Evolutionary conservation across 805 yeast species (phyloP).

Genomic region (Wickerhamomyces queroliae): DNA sequence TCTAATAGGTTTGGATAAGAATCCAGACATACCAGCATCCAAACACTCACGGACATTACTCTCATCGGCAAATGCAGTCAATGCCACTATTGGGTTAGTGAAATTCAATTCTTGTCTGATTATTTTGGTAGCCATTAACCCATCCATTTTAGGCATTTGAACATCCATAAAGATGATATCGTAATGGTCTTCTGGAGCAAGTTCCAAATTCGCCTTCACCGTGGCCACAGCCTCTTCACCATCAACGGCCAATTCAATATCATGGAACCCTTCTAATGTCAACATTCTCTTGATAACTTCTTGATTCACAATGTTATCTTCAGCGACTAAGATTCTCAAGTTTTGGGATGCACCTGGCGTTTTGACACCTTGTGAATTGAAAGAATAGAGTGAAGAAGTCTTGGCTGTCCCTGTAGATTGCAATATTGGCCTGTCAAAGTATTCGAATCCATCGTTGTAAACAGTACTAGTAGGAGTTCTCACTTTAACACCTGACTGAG

Average conservation of each 20-base stretch:
- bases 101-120: constrained; percentile 61
- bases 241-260: constrained; percentile 77
- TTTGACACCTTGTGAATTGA: constrained; percentile 1
- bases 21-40: constrained; percentile 90
- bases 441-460: background rate
- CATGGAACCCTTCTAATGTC: constrained; percentile 68
- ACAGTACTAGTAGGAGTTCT: background rate
- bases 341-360: constrained; percentile 10
- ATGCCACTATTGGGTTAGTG: constrained; percentile 78
- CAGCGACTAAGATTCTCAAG: constrained; percentile 75
- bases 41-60: constrained; percentile 82
- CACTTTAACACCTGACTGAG: background rate
- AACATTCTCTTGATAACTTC: constrained; percentile 91
- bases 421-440: constrained; percentile 26
- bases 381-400: constrained; percentile 14
- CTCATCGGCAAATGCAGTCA: constrained; percentile 94
- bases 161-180: constrained; percentile 94
- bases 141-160: constrained; percentile 94
- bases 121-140: constrained; percentile 72
- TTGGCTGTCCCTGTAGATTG: constrained; percentile 37
- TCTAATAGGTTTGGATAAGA: constrained; percentile 82
- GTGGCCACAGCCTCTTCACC: constrained; percentile 83
- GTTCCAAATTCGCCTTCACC: constrained; percentile 33
- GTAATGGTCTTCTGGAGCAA: constrained; percentile 31
- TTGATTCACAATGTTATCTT: constrained; percentile 90